phyloP scores from a whole-genome alignment of 768 basidiomycete genomes.

The Auricularia cornea region DNA sequence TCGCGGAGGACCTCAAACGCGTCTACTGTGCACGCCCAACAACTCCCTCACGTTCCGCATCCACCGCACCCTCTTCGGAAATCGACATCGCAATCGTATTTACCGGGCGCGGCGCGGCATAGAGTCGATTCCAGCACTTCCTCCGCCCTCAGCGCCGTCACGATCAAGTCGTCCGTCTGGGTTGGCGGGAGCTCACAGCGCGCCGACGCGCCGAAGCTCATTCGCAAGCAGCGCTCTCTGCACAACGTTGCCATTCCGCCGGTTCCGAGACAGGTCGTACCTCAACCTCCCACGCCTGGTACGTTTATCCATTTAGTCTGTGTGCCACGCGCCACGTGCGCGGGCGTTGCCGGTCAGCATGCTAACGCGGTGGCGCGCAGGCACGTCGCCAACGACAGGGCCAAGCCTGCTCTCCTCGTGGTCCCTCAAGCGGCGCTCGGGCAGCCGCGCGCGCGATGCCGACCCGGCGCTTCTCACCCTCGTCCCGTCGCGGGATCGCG shows the following conservation, averaged over 20 bases:
- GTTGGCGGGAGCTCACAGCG: not conserved
- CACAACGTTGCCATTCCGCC: not conserved
- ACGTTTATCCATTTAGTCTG: not conserved
- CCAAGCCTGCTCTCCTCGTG: not conserved
- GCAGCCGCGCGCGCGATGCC: not conserved
- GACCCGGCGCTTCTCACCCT: not conserved
- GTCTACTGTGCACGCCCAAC: not conserved
- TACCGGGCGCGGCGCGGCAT: not conserved
- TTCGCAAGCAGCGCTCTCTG: not conserved
- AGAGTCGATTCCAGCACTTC: not conserved
- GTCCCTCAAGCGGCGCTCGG: not conserved
- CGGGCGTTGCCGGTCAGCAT: not conserved
- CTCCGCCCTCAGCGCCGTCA: not conserved
- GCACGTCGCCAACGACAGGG: not conserved
- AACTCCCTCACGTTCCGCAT: too few species aligned
- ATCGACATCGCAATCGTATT: not conserved
- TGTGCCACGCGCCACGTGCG: not conserved
- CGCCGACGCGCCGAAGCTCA: not conserved
- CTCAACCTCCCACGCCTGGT: not conserved
- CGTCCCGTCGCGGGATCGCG: not conserved
- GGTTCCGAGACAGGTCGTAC: not conserved
- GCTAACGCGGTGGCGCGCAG: not conserved
- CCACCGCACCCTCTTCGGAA: not conserved
- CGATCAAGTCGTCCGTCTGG: not conserved
- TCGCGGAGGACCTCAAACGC: not conserved